These are phyloP conservation scores for Meyerozyma smithsonii DNA, from an alignment of 1,139 yeast genomes.

Conservation along the genomic window DNA sequence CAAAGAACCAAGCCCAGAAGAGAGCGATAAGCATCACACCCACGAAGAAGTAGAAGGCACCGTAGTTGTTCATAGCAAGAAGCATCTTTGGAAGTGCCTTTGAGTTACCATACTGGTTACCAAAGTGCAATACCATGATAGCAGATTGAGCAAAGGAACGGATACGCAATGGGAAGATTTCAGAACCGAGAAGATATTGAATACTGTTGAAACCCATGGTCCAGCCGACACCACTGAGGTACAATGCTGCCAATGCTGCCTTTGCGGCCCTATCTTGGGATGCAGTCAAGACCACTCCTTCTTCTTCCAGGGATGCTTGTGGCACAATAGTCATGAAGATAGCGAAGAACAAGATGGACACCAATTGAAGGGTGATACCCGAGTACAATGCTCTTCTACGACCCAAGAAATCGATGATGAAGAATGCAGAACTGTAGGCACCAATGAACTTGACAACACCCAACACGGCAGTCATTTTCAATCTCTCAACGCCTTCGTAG, in stretches of 20 bases:
- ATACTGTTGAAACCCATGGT: conserved; percentile 57
- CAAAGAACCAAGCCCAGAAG: conserved; percentile 47
- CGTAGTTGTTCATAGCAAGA: conserved; percentile 42
- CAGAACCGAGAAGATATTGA: conserved; percentile 56
- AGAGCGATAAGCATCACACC: conserved; percentile 40
- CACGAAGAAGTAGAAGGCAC: conserved; percentile 52
- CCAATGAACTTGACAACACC: conserved; percentile 45
- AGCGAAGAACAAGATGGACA: conserved; percentile 36
- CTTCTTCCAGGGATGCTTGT: conserved; percentile 25
- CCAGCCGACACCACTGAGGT: conserved; percentile 56
- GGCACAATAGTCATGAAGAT: conserved; percentile 46
- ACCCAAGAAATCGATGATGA: conserved; percentile 44
- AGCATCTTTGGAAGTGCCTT: conserved; percentile 54
- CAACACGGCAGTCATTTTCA: conserved; percentile 44
- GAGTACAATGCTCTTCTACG: conserved; percentile 36
- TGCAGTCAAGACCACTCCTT: conserved; percentile 21
- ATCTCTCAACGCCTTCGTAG: conserved; percentile 22
- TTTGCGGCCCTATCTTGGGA: conserved; percentile 36
- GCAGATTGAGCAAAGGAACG: conserved; percentile 51
- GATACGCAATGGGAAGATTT: conserved; percentile 52
- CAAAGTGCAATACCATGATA: conserved; percentile 56
- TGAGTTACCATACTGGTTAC: conserved; percentile 57
- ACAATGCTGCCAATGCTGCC: conserved; percentile 51
- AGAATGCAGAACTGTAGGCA: conserved; percentile 44
- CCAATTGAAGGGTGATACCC: conserved; percentile 35